Evolutionary conservation across 352 stramenopile genomes (phyloP), one percentile per base, ranked within the genome.

Genomic region (Phytopythium montanum): DNA sequence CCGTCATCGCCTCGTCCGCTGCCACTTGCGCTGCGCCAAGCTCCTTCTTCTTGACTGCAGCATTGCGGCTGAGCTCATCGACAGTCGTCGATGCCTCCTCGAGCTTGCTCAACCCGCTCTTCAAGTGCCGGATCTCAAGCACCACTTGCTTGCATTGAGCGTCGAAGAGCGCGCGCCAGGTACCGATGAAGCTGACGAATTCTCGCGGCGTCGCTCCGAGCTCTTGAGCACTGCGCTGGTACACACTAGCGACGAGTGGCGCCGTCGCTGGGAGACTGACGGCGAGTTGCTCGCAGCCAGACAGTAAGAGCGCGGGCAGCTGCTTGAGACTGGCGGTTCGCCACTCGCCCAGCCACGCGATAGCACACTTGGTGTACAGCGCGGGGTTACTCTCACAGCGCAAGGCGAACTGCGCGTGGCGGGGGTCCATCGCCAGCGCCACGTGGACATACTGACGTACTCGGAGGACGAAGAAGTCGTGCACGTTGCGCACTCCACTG

Each of bases 271-370:
- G 66, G 1, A 92, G 59, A 50, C 79, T 82, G 6, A 87, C 78
- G 0, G 79, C 68, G 0, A 94, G 70, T 19, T 59, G 36, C 26
- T 92, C 77, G 0, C 70, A 84, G 2, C 79, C 80, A 1, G 62
- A 69, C 5, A 95, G 36, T 18, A 95, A 49, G 18, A 94, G 66
- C 38, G 90, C 75, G 3, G 93, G 92, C 0, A 98, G 64, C 21
- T 76, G 66, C 41, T 79, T 75, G 73, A 98, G 83, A 28, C 80
- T 95, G 21, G 60, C 60, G 0, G 64, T 34, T 23, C 74, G 85
- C 94, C 94, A 98, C 59, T 97, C 83, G 1, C 91, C 95, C 69
- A 98, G 97, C 95, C 95, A 98, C 0, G 96, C 77, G 46, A 98
- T 95, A 18, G 81, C 66, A 57, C 92, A 98, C 3, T 78, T 72